These are phyloP conservation scores for Scytalidium sp. DNA, from an alignment of 2,329 filamentous ascomycete genomes.

Conservation along the genomic window DNA sequence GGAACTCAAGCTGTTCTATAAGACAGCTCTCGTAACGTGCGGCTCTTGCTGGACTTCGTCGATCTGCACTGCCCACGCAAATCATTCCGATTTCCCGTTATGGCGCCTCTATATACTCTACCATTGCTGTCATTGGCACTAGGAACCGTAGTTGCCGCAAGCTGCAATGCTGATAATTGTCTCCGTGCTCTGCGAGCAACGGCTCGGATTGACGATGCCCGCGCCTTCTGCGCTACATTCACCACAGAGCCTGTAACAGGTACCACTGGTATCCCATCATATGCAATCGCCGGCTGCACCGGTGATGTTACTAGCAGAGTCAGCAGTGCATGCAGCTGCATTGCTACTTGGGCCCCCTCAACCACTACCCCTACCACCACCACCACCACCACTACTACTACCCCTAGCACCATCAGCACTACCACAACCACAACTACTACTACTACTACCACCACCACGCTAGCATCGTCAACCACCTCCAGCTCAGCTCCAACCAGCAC, in stretches of 20 bases:
- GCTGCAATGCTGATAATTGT: constrained; percentile 14
- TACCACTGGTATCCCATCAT: constrained; percentile 6
- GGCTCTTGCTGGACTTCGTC: too few relatives aligned
- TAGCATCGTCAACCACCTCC: constrained; percentile 1
- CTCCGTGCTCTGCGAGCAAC: constrained; percentile 10
- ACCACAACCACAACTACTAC: background rate
- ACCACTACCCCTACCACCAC: background rate
- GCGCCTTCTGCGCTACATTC: constrained; percentile 11
- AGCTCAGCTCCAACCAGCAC: constrained; percentile 1
- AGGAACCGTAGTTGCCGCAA: background rate
- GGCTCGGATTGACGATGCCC: constrained; percentile 7
- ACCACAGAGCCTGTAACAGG: constrained; percentile 6
- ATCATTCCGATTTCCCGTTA: background rate
- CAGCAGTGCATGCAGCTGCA: constrained; percentile 13
- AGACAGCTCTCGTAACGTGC: too few relatives aligned
- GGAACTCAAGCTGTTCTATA: too few relatives aligned
- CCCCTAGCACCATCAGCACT: background rate
- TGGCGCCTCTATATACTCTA: background rate
- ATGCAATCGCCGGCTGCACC: constrained; percentile 8
- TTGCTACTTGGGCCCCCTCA: constrained; percentile 1
- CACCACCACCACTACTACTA: background rate
- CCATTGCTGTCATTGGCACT: background rate
- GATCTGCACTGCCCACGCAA: background rate
- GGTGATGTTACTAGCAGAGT: constrained; percentile 11
- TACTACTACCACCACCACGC: background rate